Evolutionary conservation across 2,329 filamentous ascomycete genomes (phyloP), one percentile per base, ranked within the genome.

Genomic region (Dactylonectria macrodidyma): DNA sequence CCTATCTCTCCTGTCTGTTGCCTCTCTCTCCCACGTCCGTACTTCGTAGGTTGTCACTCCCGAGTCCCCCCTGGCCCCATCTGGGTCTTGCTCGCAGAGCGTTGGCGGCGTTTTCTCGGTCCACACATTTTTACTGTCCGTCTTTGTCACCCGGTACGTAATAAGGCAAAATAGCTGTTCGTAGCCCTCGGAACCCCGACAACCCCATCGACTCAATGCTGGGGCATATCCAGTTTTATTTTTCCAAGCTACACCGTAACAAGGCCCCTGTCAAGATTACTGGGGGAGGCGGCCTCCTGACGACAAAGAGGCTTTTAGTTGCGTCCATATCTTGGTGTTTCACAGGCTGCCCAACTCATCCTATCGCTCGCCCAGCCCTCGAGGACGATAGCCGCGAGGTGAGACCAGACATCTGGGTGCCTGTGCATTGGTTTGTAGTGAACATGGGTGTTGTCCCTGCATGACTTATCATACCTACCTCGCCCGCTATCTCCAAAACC

Each of bases 111-210:
- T 66, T 66, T 66, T 54, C 59, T 62, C 59, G 64, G 64, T 66
- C 64, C 63, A 62, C 63, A 51, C 55, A 41, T 9, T 6, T 12
- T 54, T 54, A n/a, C 46, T 47, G 41, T 60, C 50, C 47, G 8
- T 66, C 59, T 58, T 66, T 66, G 52, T 66, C 55, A 66, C 54
- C 62, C 16, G 63, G 64, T 66, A 66, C 64, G 64, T 66, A 66
- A 66, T 44, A 44, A 44, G 41, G 58, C 58, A 54, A 62, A 66
- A 66, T 66, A 52, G 59, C 54, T 59, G 64, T 62, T 59, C 48
- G 59, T 30, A 66, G 64, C 38, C 52, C 52, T 58, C 59, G 58
- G 26, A 59, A 48, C 41, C 41, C 50, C 59, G 50, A 61, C 34
- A 38, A 55, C 63, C 38, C 63, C 64, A 62, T 62, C 59, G 30